Evolutionary conservation across 192 early-diverging fungal genomes (phyloP).

Genomic region (Coemansia sp.): DNA sequence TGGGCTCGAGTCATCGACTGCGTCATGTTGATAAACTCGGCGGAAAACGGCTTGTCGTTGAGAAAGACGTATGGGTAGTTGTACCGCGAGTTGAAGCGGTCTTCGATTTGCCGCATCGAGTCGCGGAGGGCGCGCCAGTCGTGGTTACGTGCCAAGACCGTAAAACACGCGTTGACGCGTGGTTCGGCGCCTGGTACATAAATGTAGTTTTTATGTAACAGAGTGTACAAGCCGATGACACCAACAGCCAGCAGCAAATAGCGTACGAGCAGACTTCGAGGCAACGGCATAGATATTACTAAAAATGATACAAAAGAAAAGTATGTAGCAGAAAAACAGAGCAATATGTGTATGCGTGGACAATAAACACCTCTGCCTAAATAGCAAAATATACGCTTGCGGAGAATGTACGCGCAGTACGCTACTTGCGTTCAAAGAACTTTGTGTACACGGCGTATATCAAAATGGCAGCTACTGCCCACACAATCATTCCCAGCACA

Average conservation of each 20-base stretch:
- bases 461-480: slow-evolving; percentile 28
- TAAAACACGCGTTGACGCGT: slow-evolving; percentile 61
- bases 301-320: background rate
- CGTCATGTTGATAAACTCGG: slow-evolving; percentile 65
- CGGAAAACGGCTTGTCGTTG: slow-evolving; percentile 71
- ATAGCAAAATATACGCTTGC: background rate
- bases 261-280: slow-evolving; percentile 37
- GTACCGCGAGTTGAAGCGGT: slow-evolving; percentile 74
- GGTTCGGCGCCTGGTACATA: slow-evolving; percentile 35
- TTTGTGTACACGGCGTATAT: slow-evolving; percentile 34
- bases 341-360: background rate
- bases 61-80: slow-evolving; percentile 84
- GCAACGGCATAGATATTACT: slow-evolving; percentile 18
- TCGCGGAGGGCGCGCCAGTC: slow-evolving; percentile 62
- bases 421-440: slow-evolving; percentile 43
- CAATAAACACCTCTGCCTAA: too few relatives aligned
- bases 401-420: background rate
- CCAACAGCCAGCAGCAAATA: slow-evolving; percentile 33
- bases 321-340: background rate
- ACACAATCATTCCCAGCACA: slow-evolving; percentile 38
- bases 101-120: slow-evolving; percentile 73
- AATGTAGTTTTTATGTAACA: slow-evolving; percentile 44
- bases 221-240: slow-evolving; percentile 22
- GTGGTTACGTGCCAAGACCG: slow-evolving; percentile 68
- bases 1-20: slow-evolving; percentile 57